phyloP scores from a whole-genome alignment of 768 basidiomycete genomes.

The Lactifluus piperatus region DNA sequence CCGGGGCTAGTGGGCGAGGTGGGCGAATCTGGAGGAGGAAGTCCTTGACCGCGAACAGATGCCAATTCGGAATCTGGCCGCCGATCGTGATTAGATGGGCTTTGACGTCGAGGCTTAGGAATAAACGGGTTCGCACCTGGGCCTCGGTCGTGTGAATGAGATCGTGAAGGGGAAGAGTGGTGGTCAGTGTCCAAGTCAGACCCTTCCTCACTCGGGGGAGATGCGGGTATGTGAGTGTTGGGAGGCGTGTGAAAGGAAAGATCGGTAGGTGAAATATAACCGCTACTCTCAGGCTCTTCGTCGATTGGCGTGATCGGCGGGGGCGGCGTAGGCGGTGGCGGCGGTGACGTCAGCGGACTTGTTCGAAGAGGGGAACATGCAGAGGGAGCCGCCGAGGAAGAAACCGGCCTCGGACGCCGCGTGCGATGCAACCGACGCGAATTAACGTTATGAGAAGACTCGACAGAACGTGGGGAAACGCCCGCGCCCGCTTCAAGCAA shows the following conservation, averaged over 20 bases:
- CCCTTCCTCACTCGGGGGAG: slow-evolving; percentile 28
- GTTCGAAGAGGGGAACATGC: slow-evolving; percentile 62
- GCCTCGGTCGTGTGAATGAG: slow-evolving; percentile 41
- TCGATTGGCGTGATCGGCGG: slow-evolving; percentile 75
- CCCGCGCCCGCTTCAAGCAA: slow-evolving; percentile 80
- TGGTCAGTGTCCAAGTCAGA: slow-evolving; percentile 23
- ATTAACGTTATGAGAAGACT: slow-evolving; percentile 35
- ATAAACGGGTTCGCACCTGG: slow-evolving; percentile 84
- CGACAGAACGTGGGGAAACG: slow-evolving; percentile 29
- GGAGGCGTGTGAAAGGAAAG: slow-evolving; percentile 49
- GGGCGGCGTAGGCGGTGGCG: slow-evolving; percentile 40
- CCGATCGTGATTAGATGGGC: slow-evolving; percentile 58
- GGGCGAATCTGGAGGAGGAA: slow-evolving; percentile 64
- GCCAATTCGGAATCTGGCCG: slow-evolving; percentile 57
- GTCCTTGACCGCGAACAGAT: slow-evolving; percentile 49
- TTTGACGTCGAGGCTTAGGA: slow-evolving; percentile 51
- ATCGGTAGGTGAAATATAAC: slow-evolving; percentile 58
- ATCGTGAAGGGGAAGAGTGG: slow-evolving; percentile 42
- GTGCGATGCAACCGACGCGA: slow-evolving; percentile 55
- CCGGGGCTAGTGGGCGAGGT: slow-evolving; percentile 54
- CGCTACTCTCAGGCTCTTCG: slow-evolving; percentile 43
- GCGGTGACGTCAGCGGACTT: slow-evolving; percentile 35
- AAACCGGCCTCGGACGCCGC: slow-evolving; percentile 41
- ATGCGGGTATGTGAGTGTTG: slow-evolving; percentile 40
- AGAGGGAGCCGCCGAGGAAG: slow-evolving; percentile 35